Evolutionary conservation across 108 stramenopile genomes (phyloP), one percentile per base, ranked within the genome.

Genomic region (Nannochloropsis granulata): DNA sequence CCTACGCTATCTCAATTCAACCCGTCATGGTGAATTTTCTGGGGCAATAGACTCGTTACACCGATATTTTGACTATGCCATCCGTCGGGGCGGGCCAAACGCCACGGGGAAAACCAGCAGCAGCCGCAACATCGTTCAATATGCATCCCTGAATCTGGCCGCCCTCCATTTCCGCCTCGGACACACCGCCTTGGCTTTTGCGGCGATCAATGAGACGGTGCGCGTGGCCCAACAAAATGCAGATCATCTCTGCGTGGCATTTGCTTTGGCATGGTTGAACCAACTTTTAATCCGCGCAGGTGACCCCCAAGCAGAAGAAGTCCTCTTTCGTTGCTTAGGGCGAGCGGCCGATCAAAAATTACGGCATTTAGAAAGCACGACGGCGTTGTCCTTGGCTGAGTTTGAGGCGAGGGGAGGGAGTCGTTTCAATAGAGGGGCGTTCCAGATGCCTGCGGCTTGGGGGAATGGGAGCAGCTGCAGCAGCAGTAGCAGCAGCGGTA

Each of bases 171-270:
- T 91, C 82, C 88, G 89, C 80, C 92, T 94, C 87, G 94, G 94
- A 10, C 93, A 94, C 84, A 42, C 82, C 13, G 84, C 82, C 24
- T 44, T 95, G 88, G 89, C 93, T 12, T 81, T 90, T 44, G 84
- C 91, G 87, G 96, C 96, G 23, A 94, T 94, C 44, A 92, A 94
- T 79, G 96, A 96, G 88, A 95, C 94, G 13, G 92, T 96, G 8
- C 88, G 94, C 16, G 94, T 95, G 21, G 96, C 94, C 23, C 96
- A 96, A 83, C 94, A 95, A 86, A 90, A 92, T 43, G 91, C 91
- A 24, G 94, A 95, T 88, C 91, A 90, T 79, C 79, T 81, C 14
- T 84, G 84, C 79, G 80, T 84, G 24, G 84, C 80, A 13, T 84
- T 84, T 43, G 84, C 84, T 10, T 79, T 84, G n/a, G 80, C 42